Evolutionary conservation across 768 basidiomycete species (phyloP), one percentile per base, ranked within the genome.

Genomic region (Auricularia auricula-judae): DNA sequence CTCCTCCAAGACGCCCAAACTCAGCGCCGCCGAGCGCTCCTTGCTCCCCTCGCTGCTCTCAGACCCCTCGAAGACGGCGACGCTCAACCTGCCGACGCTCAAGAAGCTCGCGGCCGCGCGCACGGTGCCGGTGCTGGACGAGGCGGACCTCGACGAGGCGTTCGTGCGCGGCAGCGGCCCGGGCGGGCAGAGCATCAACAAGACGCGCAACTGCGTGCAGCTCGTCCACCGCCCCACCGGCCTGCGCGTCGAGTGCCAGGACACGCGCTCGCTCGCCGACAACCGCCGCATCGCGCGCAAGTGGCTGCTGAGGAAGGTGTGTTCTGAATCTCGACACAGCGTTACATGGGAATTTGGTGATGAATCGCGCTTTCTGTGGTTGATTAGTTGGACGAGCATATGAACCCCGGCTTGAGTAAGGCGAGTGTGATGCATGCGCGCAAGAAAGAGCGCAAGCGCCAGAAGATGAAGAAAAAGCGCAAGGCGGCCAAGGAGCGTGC

Each of bases 171-270:
- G 92, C 56, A 87, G 90, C 71, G 94, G 93, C 18, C 93, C 93
- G 66, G 94, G 94, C 35, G 94, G 94, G n/a, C 94, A 98, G 80
- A 93, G 92, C 34, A 87, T 96, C 72, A 96, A 98, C 80, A 98
- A 97, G 78, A 93, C 91, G 66, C 83, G 88, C 78, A 86, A 94
- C 75, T 66, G 62, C 71, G 93, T 96, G 34, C 92, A 93, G 71
- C 79, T 98, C 35, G 76, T 92, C 47, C 94, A 98, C 73, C 88
- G 86, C 68, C 93, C 94, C 2, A 92, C 91, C 21, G 91, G 93
- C 4, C 80, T 95, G 62, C 86, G 94, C 44, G 89, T 96, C 14
- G 78, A 84, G 3, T 93, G 91, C 71, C 94, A 98, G 74, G 86
- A 91, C 70, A 94, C 93, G 4, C 87, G 94, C 56, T 94, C 92